Evolutionary conservation across 164 flowering plant species (phyloP).

Genomic region (Aristolochia fimbriata): DNA sequence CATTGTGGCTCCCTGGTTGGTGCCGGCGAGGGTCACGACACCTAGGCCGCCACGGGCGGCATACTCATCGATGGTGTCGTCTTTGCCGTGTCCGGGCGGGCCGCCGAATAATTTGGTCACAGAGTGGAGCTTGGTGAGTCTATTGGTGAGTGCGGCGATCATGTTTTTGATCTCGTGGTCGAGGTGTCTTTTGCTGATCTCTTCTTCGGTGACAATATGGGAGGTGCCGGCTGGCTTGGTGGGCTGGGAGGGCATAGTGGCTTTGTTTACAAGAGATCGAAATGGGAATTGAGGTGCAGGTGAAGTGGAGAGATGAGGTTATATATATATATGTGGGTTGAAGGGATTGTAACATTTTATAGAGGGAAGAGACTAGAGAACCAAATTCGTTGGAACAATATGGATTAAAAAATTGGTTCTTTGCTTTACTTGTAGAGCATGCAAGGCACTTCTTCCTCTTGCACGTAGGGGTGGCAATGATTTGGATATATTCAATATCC

Average conservation of each 20-base stretch:
- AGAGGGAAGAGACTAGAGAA: not conserved
- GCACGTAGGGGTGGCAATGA: too few species aligned
- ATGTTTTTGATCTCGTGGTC: constrained; percentile 42
- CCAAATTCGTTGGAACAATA: not conserved
- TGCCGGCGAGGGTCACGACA: constrained; percentile 63
- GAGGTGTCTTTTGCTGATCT: constrained; percentile 8
- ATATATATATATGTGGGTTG: too few species aligned
- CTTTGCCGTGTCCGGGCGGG: constrained; percentile 9
- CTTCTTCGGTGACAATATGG: not conserved
- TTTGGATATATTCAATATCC: too few species aligned
- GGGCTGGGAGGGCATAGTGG: too few species aligned
- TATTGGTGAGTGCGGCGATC: constrained; percentile 38
- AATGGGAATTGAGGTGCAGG: not conserved
- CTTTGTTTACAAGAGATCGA: too few species aligned
- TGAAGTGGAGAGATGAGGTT: too few species aligned
- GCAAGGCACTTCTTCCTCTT: too few species aligned
- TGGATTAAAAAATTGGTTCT: too few species aligned
- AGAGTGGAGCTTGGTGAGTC: constrained; percentile 25
- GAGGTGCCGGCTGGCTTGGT: not conserved
- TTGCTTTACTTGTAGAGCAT: too few species aligned
- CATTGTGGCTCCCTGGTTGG: constrained; percentile 63
- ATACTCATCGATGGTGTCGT: constrained; percentile 14
- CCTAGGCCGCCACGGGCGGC: constrained; percentile 21
- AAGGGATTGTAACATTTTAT: not conserved
- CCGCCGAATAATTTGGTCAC: constrained; percentile 10